Evolutionary conservation across 208 protist species (phyloP).

Genomic region (Lotmaria passim): DNA sequence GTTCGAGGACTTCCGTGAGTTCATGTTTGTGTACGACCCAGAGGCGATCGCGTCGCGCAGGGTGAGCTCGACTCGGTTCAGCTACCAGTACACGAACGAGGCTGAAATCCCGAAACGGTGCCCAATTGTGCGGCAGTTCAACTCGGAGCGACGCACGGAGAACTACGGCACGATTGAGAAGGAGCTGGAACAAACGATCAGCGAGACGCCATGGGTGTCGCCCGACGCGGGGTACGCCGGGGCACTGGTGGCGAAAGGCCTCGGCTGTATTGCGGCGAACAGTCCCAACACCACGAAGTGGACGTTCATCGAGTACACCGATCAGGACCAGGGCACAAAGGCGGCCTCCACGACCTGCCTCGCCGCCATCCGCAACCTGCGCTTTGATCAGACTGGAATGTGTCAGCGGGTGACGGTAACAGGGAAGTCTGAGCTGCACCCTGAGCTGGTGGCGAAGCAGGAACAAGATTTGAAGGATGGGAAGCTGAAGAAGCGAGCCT

Average conservation of each 20-base stretch:
- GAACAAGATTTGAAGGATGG: conserved; percentile 41
- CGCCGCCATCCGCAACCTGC: conserved; percentile 65
- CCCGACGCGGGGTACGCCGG: conserved; percentile 64
- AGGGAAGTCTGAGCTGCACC: conserved; percentile 47
- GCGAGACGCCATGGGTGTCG: conserved; percentile 46
- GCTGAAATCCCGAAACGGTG: conserved; percentile 65
- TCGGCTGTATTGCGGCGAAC: conserved; percentile 58
- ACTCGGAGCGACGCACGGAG: conserved; percentile 55
- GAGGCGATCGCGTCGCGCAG: conserved; percentile 61
- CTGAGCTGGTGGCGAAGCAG: conserved; percentile 36
- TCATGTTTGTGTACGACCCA: conserved; percentile 77
- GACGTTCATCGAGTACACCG: conserved; percentile 83
- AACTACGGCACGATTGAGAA: conserved; percentile 48
- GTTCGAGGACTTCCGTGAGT: conserved; percentile 83
- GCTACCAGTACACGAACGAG: conserved; percentile 72
- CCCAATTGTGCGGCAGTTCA: conserved; percentile 57
- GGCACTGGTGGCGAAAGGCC: conserved; percentile 61
- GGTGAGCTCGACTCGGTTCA: conserved; percentile 60
- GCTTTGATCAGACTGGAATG: conserved; percentile 72
- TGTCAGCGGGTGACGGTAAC: conserved; percentile 72
- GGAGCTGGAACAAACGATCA: conserved; percentile 40
- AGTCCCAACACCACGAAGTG: conserved; percentile 77
- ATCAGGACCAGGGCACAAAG: conserved; percentile 36
- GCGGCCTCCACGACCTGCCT: conserved; percentile 42
- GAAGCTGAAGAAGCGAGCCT: conserved; percentile 32